Evolutionary conservation across 345 rosid genomes (phyloP), one percentile per base, ranked within the genome.

Genomic region (Brassica incana): DNA sequence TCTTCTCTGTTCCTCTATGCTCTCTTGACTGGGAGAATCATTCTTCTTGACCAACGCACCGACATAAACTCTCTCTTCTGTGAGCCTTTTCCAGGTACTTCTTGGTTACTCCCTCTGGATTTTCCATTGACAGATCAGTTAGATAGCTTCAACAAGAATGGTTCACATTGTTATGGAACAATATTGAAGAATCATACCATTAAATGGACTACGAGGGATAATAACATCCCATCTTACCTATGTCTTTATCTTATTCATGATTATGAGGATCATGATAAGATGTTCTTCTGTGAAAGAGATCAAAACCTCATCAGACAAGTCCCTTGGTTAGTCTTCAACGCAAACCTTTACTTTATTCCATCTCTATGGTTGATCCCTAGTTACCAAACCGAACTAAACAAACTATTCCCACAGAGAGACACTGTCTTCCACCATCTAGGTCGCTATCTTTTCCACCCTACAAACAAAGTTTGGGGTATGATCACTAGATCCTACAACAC

Each of bases 391-490:
- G 35, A 78, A 18, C 71, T 83, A 4, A 69, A 0, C 68, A 72
- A 65, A 20, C 14, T 85, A 4, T 83, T 83, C 59, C 79, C 83
- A 0, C 54, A 81, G 9, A 83, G 75, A 69, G 88, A 67, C 0
- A 77, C 84, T 1, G 71, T 83, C 33, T 85, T 85, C 27, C 77
- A 83, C 48, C 84, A 77, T 33, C n/a, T 85, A 52, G 48, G 72
- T 23, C 74, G 77, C 65, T 83, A 83, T 43, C 83, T 85, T 18
- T 59, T 83, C 8, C 84, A 83, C 71, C 87, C 84, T 0, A 71
- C 84, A 8, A 75, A 83, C 56, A 68, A 83, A 40, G 88, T 80
- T 0, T 83, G 87, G 87, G 82, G 80, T 5, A 71, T 80, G 52
- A 20, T 85, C 48, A 77, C 81, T 0, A 71, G 84, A 0, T 80